phyloP scores from a whole-genome alignment of 1,284 basidiomycete genomes.

The Rhodotorula sp. region DNA sequence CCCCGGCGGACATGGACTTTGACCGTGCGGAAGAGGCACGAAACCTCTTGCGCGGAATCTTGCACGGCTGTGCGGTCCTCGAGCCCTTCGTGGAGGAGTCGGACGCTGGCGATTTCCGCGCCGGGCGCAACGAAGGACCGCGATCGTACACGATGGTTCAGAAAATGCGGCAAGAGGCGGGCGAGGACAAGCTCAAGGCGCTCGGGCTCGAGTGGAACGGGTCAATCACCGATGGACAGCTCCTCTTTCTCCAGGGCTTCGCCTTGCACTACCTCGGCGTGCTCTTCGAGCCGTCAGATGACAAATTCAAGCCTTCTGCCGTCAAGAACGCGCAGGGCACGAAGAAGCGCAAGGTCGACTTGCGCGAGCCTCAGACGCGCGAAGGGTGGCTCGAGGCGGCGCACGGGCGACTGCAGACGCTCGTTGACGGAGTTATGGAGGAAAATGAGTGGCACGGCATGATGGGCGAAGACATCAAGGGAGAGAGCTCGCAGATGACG shows the following conservation, averaged over 20 bases:
- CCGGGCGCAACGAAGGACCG: neutral
- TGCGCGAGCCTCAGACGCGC: slow-evolving; percentile 27
- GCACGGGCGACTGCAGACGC: neutral
- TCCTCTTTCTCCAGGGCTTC: slow-evolving; percentile 29
- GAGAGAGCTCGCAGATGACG: neutral
- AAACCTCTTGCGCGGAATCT: slow-evolving; percentile 32
- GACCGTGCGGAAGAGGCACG: slow-evolving; percentile 29
- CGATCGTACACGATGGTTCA: slow-evolving; percentile 4
- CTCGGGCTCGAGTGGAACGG: slow-evolving; percentile 17
- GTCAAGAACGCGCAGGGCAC: neutral
- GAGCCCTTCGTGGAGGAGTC: slow-evolving; percentile 1
- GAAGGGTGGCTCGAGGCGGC: slow-evolving; percentile 31
- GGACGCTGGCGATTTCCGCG: neutral
- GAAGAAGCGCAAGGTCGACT: slow-evolving; percentile 40
- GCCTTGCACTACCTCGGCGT: slow-evolving; percentile 26
- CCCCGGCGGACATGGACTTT: slow-evolving; percentile 6
- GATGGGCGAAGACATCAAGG: neutral
- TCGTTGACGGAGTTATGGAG: neutral
- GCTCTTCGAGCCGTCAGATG: slow-evolving; percentile 16
- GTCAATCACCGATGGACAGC: neutral
- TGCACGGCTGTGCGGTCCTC: slow-evolving; percentile 36
- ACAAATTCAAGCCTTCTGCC: neutral
- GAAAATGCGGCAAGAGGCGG: slow-evolving; percentile 12
- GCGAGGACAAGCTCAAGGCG: slow-evolving; percentile 24
- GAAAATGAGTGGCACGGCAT: neutral